Evolutionary conservation across 2,329 filamentous ascomycete species (phyloP).

Genomic region (Esteya vermicola): DNA sequence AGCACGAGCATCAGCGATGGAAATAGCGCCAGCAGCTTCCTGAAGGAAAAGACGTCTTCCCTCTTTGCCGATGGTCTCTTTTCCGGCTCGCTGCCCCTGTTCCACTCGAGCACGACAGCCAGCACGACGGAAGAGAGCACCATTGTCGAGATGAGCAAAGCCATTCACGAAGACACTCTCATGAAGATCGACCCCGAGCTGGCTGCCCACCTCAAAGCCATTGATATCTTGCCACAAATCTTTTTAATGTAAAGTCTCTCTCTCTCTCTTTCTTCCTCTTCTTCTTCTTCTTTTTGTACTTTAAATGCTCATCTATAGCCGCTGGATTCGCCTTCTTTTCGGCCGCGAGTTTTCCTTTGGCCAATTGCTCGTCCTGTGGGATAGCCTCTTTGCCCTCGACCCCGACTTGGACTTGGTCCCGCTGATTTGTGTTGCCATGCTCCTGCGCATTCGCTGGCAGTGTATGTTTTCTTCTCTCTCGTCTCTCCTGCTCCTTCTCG

Average conservation of each 20-base stretch:
- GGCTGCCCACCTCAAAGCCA: slow-evolving; percentile 55
- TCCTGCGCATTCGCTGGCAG: slow-evolving; percentile 82
- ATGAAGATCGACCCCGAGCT: slow-evolving; percentile 35
- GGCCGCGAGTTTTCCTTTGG: slow-evolving; percentile 87
- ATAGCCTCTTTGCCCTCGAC: slow-evolving; percentile 78
- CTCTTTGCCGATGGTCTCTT: not conserved
- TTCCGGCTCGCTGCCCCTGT: not conserved
- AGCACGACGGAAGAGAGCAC: slow-evolving; percentile 31
- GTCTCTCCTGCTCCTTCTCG: not conserved
- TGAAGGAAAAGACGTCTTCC: not conserved
- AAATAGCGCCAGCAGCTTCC: not conserved
- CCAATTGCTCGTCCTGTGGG: slow-evolving; percentile 75
- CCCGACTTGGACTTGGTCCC: slow-evolving; percentile 69
- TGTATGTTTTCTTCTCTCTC: slow-evolving; percentile 35
- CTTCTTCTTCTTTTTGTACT: no score
- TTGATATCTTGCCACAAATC: slow-evolving; percentile 91
- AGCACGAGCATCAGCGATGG: not conserved
- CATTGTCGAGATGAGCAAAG: slow-evolving; percentile 74
- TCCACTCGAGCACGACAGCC: not conserved
- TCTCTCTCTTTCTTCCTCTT: not conserved
- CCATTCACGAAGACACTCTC: slow-evolving; percentile 74
- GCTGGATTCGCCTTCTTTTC: slow-evolving; percentile 88
- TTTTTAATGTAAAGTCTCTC: slow-evolving; percentile 70
- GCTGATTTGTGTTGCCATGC: slow-evolving; percentile 85
- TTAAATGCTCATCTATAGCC: slow-evolving; percentile 29